Evolutionary conservation across 179 eudicot species (phyloP).

Genomic region (Gypsophila paniculata): DNA sequence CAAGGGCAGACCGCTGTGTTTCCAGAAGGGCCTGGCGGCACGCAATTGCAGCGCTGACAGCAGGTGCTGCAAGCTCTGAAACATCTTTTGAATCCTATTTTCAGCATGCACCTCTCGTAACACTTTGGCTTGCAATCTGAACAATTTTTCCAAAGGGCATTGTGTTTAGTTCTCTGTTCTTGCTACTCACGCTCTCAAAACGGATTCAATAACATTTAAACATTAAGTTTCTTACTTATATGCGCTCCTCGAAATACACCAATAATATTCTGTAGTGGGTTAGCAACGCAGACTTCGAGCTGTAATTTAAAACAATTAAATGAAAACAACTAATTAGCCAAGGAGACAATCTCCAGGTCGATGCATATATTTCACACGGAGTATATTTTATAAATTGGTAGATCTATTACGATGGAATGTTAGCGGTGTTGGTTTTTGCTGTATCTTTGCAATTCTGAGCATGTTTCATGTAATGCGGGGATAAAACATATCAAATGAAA

Average conservation of each 20-base stretch:
- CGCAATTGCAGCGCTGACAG: slow-evolving; percentile 42
- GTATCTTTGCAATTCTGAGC: not conserved
- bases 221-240: slow-evolving; percentile 20
- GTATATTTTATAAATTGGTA: not conserved
- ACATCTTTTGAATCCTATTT: slow-evolving; percentile 28
- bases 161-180: not conserved
- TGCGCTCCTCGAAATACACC: slow-evolving; percentile 19
- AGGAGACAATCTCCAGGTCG: not conserved
- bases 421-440: not conserved
- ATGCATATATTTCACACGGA: no score
- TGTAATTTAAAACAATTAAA: slow-evolving; percentile 11
- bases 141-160: not conserved
- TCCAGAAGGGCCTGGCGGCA: slow-evolving; percentile 36
- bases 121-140: slow-evolving; percentile 36
- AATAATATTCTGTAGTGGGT: not conserved
- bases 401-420: not conserved
- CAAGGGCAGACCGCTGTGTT: slow-evolving; percentile 32
- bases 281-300: slow-evolving; percentile 27
- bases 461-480: not conserved
- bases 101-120: slow-evolving; percentile 20
- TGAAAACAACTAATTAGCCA: not conserved
- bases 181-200: not conserved
- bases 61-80: slow-evolving; percentile 35
- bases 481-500: not conserved
- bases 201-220: not conserved